phyloP scores from a whole-genome alignment of 768 basidiomycete genomes.

The Astraeus odoratus region DNA sequence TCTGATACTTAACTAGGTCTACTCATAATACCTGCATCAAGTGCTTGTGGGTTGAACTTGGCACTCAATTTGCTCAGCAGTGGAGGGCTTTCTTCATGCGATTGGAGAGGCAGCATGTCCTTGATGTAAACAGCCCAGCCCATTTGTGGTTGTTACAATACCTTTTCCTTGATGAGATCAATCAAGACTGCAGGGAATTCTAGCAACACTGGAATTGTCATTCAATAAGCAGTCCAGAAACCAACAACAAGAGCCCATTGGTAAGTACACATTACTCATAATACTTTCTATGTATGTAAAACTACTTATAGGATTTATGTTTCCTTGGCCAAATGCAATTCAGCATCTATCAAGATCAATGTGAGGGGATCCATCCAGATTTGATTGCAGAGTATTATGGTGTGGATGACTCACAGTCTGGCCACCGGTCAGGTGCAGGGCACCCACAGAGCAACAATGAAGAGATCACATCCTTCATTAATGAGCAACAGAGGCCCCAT shows the following conservation, averaged over 20 bases:
- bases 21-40: slow-evolving; percentile 24
- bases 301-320: slow-evolving; percentile 2
- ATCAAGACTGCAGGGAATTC: neutral
- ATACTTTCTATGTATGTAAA: neutral
- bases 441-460: slow-evolving; percentile 2
- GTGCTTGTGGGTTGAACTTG: slow-evolving; percentile 23
- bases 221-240: slow-evolving; percentile 2
- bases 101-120: slow-evolving; percentile 17
- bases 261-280: neutral
- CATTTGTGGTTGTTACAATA: slow-evolving; percentile 9
- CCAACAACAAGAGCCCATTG: slow-evolving; percentile 6
- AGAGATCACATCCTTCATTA: neutral
- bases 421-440: neutral
- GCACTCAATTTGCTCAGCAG: slow-evolving; percentile 16
- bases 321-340: slow-evolving; percentile 10
- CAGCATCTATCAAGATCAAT: slow-evolving; percentile 9
- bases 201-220: neutral
- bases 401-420: neutral
- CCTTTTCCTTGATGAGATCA: slow-evolving; percentile 2
- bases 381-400: slow-evolving; percentile 13
- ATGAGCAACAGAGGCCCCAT: slow-evolving; percentile 1
- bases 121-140: slow-evolving; percentile 12
- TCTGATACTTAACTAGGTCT: slow-evolving; percentile 9
- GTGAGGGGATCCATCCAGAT: slow-evolving; percentile 12
- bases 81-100: slow-evolving; percentile 24